Base-by-base conservation (phyloP, 306 rosid genomes). In the Quercus parvula region DNA sequence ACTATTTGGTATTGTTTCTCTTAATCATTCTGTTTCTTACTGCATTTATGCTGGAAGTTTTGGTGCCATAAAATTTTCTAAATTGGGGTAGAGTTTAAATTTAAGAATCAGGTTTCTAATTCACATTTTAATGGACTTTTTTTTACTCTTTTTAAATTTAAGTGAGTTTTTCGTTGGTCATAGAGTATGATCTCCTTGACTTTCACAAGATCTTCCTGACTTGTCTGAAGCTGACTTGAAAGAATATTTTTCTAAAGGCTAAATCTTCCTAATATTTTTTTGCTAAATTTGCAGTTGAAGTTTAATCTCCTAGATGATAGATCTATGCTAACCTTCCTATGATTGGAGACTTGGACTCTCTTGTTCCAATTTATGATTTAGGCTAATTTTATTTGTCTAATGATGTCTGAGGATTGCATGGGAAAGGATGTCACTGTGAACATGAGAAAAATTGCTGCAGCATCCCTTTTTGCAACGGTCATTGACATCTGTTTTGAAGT, bases 1-100 rank as follows among this genome's bases (percentile, higher is more conserved):
- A 7, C 13, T 63, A 10, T 63, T 56, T 27, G 72, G 17, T 72
- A 25, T 74, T 82, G 59, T 74, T 76, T 15, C 13, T 56, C 75
- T 59, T 30, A 22, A 52, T 72, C 54, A 33, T 74, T 70, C 73
- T 49, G 12, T 18, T 41, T 35, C 68, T 35, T 58, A 55, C 75
- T 79, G 70, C 77, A 13, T 75, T 14, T 18, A n/a, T 74, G 58
- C 55, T 62, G 57, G 27, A 24, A 69, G 22, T 59, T 2, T 66
- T 64, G 64, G 35, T 52, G 67, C 31, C 72, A 41, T 33, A 17
- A 25, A 28, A 6, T 38, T 78, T 57, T 12, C 8, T 56, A 41
- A 41, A 41, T 27, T 59, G 70, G 22, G 13, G 28, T 63, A 17
- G 66, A 71, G 25, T 71, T 25, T 31, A 18, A 51, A 73, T 56